Conservation (phyloP, 495 filamentous ascomycete species). For the Talaromyces proteolyticus region DNA sequence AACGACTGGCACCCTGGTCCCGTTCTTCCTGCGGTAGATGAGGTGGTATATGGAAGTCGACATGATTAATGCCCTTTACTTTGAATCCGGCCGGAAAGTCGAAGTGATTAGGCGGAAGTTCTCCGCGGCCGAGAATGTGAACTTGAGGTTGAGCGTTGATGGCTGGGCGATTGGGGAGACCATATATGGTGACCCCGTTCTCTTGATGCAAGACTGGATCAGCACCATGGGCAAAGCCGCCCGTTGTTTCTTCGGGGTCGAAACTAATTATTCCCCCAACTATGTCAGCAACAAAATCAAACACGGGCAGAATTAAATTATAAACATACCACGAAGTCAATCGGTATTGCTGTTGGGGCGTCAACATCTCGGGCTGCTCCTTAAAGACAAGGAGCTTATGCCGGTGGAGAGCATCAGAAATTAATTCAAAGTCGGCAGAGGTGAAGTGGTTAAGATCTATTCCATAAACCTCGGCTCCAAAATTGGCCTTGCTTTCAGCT, state of each 20-base stretch:
- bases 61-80: slow-evolving; percentile 22
- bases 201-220: slow-evolving; percentile 13
- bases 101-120: slow-evolving; percentile 17
- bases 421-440: slow-evolving; percentile 20
- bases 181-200: slow-evolving; percentile 19
- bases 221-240: slow-evolving; percentile 20
- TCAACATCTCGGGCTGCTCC: slow-evolving; percentile 22
- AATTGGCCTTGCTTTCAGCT: slow-evolving; percentile 13
- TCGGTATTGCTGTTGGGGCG: slow-evolving; percentile 22
- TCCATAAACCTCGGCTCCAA: slow-evolving; percentile 20
- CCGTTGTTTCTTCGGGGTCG: slow-evolving; percentile 16
- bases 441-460: slow-evolving; percentile 24
- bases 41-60: slow-evolving; percentile 19
- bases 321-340: slow-evolving; percentile 14
- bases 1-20: slow-evolving; percentile 16
- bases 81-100: slow-evolving; percentile 23
- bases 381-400: slow-evolving; percentile 28
- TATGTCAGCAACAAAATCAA: neutral
- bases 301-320: neutral
- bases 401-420: slow-evolving; percentile 17
- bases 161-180: slow-evolving; percentile 17
- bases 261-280: slow-evolving; percentile 10
- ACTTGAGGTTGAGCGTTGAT: slow-evolving; percentile 17
- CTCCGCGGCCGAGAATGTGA: slow-evolving; percentile 22
- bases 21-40: slow-evolving; percentile 19